Evolutionary conservation across 352 stramenopile species (phyloP).

Genomic region (Phytopythium aichiense): DNA sequence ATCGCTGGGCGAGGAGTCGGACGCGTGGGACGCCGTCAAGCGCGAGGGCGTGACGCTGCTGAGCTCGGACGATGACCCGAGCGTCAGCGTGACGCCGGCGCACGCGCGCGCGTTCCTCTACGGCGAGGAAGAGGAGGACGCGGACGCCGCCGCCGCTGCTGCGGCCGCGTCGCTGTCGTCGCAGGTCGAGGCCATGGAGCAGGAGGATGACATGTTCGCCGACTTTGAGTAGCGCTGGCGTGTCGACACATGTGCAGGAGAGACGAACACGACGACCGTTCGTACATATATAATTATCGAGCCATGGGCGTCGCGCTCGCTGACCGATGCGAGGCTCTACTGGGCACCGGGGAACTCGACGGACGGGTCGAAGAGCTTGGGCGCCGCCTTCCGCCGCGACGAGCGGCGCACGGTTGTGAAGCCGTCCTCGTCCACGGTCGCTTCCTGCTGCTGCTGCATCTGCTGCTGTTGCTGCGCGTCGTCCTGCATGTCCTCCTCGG

Average conservation of each 20-base stretch:
- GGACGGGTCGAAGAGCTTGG: slow-evolving; percentile 74
- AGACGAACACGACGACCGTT: neutral
- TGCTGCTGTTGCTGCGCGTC: slow-evolving; percentile 5
- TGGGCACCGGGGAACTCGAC: slow-evolving; percentile 75
- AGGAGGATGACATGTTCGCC: slow-evolving; percentile 81
- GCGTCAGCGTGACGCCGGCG: slow-evolving; percentile 32
- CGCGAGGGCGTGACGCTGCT: slow-evolving; percentile 58
- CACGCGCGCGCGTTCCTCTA: slow-evolving; percentile 59
- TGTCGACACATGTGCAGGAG: too few relatives aligned
- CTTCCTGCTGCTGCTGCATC: slow-evolving; percentile 14
- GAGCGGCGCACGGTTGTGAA: slow-evolving; percentile 78
- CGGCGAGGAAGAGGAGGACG: slow-evolving; percentile 50
- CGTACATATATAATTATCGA: neutral
- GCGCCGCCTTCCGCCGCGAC: slow-evolving; percentile 45
- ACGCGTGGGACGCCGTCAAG: slow-evolving; percentile 49
- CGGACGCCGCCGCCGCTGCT: slow-evolving; percentile 26
- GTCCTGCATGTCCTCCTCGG: slow-evolving; percentile 27
- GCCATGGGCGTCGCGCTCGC: neutral
- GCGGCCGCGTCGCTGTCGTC: slow-evolving; percentile 52
- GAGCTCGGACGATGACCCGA: slow-evolving; percentile 53
- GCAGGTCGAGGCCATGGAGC: slow-evolving; percentile 52
- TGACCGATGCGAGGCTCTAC: slow-evolving; percentile 19
- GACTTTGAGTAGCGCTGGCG: slow-evolving; percentile 59
- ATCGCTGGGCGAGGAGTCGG: slow-evolving; percentile 34
- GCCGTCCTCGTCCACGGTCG: slow-evolving; percentile 60